phyloP scores from a whole-genome alignment of 129 eudicot species.

The Flaveria robusta region DNA sequence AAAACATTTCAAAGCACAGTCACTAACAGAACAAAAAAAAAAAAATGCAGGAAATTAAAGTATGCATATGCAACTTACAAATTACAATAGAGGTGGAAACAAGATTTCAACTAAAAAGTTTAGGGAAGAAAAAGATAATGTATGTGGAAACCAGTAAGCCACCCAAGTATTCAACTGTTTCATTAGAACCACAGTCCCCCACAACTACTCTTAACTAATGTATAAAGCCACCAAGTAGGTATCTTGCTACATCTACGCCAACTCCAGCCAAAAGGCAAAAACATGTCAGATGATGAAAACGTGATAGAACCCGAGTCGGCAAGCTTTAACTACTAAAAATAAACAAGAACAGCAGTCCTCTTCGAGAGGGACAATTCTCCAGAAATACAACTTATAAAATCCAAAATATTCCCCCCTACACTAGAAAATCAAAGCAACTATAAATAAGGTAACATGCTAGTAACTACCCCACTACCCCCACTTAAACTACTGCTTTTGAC shows the following conservation, averaged over 20 bases:
- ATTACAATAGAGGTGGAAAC: slow-evolving; percentile 8
- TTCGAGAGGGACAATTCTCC: too few relatives aligned
- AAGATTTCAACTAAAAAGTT: not conserved
- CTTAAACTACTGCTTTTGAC: too few relatives aligned
- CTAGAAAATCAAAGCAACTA: too few relatives aligned
- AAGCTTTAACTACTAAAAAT: too few relatives aligned
- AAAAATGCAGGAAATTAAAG: not conserved
- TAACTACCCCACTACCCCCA: too few relatives aligned
- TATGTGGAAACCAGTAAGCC: not conserved
- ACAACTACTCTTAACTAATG: not conserved
- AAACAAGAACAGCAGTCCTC: too few relatives aligned
- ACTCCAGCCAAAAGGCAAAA: not conserved
- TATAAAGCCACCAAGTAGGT: not conserved
- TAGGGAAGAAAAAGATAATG: not conserved
- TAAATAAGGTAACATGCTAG: too few relatives aligned
- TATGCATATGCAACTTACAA: not conserved
- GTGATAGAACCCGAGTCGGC: too few relatives aligned
- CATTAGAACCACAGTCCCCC: not conserved
- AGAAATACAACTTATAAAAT: too few relatives aligned
- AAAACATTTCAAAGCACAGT: slow-evolving; percentile 26
- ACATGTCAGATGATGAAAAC: not conserved
- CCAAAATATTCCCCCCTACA: too few relatives aligned
- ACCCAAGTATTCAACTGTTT: not conserved
- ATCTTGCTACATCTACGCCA: not conserved
- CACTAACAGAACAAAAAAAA: slow-evolving; percentile 22